Base-by-base conservation (phyloP, 1,284 basidiomycete genomes). In the Ustilago tritici region DNA sequence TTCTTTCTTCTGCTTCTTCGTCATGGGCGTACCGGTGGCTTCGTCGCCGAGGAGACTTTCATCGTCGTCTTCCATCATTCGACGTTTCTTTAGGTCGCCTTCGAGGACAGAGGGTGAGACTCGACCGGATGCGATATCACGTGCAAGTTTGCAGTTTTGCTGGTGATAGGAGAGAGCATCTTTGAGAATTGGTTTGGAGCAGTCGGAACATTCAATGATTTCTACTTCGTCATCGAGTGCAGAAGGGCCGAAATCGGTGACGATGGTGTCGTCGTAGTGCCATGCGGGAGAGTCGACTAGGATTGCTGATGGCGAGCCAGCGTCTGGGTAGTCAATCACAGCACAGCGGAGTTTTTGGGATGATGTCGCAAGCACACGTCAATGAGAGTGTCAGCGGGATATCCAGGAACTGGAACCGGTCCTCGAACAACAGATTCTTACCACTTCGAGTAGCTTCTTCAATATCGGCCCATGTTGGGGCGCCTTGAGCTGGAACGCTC, bases 241-340 rank as follows among this genome's bases (percentile, higher is more conserved):
- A n/a, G 76, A 74, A 8, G 77, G 76, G 7, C 84, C 84, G 61
- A 85, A 84, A 66, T 84, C 82, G 35, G 81, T 82, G 31, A 85
- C 81, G 56, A 84, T 72, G 15, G 72, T 70, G 49, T 84, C 84
- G 53, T 85, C 76, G 43, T 63, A 70, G 67, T 83, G 78, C 83
- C 82, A 84, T 0, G 71, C 67, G 6, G 76, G 71, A 15, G 74
- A 65, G 36, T 70, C 61, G 60, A 62, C 60, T 10, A 60, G 53
- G 1, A 70, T 66, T 19, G 54, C 28, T 14, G 62, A 41, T 35
- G 74, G 67, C 15, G 76, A 73, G 35, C 61, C 70, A 8, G 61
- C 52, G 19, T 72, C 76, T 78, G 60, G 23, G 23, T 28, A 28
- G 23, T 28, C 23, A 28, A 31, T 17, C 10, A n/a, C 4, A 17